Evolutionary conservation across 768 basidiomycete genomes (phyloP).

Genomic region (Hirschioporus abietinus): DNA sequence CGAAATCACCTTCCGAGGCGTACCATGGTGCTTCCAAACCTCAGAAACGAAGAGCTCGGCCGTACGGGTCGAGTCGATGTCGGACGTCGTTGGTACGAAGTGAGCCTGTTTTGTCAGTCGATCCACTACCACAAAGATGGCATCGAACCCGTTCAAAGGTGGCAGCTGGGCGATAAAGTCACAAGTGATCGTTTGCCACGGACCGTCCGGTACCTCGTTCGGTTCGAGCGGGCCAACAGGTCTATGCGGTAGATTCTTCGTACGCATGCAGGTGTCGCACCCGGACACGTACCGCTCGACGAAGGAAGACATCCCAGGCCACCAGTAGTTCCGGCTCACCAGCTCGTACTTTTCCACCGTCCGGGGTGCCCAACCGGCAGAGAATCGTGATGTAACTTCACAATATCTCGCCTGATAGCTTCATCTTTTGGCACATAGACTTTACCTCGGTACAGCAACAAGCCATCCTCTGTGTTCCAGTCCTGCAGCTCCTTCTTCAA

Average conservation of each 20-base stretch:
- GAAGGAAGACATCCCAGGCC: conserved; percentile 20
- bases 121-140: conserved; percentile 20
- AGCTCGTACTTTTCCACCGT: conserved; percentile 13
- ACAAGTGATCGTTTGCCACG: conserved; percentile 25
- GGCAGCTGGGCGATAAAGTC: conserved; percentile 25
- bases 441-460: too few species aligned
- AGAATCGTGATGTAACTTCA: conserved; percentile 9
- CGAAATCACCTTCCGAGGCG: conserved; percentile 8
- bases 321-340: conserved; percentile 23
- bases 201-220: conserved; percentile 12
- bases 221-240: conserved; percentile 9
- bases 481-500: too few species aligned
- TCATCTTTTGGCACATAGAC: too few species aligned
- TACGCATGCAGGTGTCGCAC: conserved; percentile 20
- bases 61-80: conserved; percentile 14
- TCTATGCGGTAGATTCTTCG: conserved; percentile 19
- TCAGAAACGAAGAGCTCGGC: conserved; percentile 12
- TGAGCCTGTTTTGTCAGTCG: conserved; percentile 14
- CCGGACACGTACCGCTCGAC: conserved; percentile 21
- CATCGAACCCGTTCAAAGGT: conserved; percentile 11
- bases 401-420: background rate
- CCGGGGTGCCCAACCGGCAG: conserved; percentile 14
- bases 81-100: conserved; percentile 11
- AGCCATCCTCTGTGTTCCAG: too few species aligned
- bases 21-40: conserved; percentile 12